Conservation (phyloP, 768 basidiomycete species). For the Mycena latifolia region DNA sequence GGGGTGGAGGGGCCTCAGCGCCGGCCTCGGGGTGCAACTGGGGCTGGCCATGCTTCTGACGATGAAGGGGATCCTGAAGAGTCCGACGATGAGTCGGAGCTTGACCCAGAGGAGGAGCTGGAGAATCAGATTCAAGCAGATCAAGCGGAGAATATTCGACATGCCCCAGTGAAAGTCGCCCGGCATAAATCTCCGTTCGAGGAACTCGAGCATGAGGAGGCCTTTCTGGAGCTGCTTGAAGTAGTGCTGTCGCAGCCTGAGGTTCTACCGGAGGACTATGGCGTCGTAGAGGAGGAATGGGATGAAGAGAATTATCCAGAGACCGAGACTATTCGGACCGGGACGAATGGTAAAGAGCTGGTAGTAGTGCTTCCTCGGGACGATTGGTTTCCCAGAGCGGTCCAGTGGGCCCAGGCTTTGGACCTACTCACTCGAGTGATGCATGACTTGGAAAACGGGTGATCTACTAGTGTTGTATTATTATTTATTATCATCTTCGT, state of each 20-base stretch:
- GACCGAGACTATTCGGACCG: neutral
- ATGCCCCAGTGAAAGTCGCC: neutral
- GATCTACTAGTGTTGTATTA: too few species aligned
- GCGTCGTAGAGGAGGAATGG: slow-evolving; percentile 1
- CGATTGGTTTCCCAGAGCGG: neutral
- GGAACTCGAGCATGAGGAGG: neutral
- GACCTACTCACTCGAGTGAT: too few species aligned
- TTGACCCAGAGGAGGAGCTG: too few species aligned
- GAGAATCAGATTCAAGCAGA: slow-evolving; percentile 10
- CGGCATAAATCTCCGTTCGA: neutral
- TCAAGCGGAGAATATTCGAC: slow-evolving; percentile 4
- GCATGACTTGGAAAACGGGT: too few species aligned
- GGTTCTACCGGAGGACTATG: neutral
- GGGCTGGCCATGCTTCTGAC: slow-evolving; percentile 1
- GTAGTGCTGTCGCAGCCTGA: neutral
- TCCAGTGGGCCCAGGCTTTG: too few species aligned
- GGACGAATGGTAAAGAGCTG: slow-evolving; percentile 16
- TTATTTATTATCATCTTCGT: too few species aligned
- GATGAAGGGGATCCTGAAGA: too few species aligned
- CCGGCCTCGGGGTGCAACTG: neutral
- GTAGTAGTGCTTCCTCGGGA: neutral
- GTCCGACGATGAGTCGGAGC: too few species aligned
- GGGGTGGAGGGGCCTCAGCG: neutral
- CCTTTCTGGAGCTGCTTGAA: neutral
- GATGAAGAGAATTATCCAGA: neutral